Base-by-base conservation (phyloP, 805 yeast genomes). In the Ogataea thermomethanolica region DNA sequence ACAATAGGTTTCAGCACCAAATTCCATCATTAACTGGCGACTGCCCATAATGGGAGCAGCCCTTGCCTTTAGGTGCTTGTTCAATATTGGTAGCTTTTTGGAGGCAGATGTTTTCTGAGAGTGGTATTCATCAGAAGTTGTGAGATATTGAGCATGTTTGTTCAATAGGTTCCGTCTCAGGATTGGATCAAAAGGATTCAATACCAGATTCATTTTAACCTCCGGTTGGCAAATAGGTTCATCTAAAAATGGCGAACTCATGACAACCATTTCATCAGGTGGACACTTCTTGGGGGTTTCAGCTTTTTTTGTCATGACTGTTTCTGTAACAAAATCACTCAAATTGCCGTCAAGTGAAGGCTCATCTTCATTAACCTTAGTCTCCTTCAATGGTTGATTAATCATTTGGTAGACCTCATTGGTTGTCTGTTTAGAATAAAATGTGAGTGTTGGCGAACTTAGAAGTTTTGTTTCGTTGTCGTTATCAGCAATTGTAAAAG, bases 361-460 rank as follows among this genome's bases (percentile, higher is more conserved):
- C 17, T 45, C 48, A 2, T 46, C 46, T 9, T 35, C 11, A 59
- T 13, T 10, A 12, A 23, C 8, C 12, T 23, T 26, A 12, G 33
- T 63, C 27, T 64, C 67, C 22, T 31, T 25, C 24, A 41, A 57
- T 41, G 77, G 76, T 35, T 73, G 77, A 53, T 82, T 85, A 57
- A 87, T 84, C 88, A 88, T 84, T 11, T 76, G 73, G 46, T 74
- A 67, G 0, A 88, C 81, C 50, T 87, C 96, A 39, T 78, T 75
- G 41, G 79, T 74, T 2, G 95, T 91, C 52, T 79, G 78, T 36
- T 79, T 78, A 0, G 95, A 83, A 55, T 74, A 82, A 54, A 81
- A 64, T 0, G 96, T 89, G 48, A 84, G 73, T 0, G 96, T 88
- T 1, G 95, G 95, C 0, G 95, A 83, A 10, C 69, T 65, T 3